A percentile compares a stretch with the other conserved stretches of the same genome.
These are phyloP conservation scores for Dictyostelium brefeldianum DNA, from an alignment of 78 protist genomes.

Conservation along the genomic window DNA sequence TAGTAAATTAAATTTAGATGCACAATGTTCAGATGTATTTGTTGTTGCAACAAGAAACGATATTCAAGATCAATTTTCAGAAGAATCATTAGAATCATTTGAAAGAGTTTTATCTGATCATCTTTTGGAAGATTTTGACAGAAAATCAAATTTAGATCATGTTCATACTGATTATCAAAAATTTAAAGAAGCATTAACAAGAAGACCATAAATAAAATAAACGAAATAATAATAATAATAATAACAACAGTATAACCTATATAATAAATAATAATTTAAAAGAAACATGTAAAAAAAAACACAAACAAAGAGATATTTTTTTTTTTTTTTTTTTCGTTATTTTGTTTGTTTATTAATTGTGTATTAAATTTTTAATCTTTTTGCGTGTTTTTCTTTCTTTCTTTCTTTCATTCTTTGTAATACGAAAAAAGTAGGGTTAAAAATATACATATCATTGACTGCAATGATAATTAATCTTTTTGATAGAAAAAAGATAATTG, in stretches of 20 bases:
- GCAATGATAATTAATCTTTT: too few species aligned
- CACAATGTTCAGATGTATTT: conserved; percentile 18
- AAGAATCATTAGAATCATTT: conserved; percentile 16
- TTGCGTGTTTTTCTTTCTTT: too few species aligned
- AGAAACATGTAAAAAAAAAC: neutral
- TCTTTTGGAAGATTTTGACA: conserved; percentile 17
- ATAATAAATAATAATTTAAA: neutral
- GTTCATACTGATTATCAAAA: conserved; percentile 21
- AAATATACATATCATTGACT: too few species aligned
- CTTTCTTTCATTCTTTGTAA: too few species aligned
- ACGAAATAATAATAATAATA: neutral
- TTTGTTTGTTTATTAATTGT: neutral
- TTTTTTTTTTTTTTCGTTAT: neutral
- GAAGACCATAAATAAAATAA: conserved; percentile 71
- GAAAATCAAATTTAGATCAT: neutral
- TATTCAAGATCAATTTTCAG: conserved; percentile 4
- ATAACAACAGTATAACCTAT: too few species aligned
- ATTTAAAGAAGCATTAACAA: conserved; percentile 53
- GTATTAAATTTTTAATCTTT: too few species aligned
- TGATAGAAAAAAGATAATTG: too few species aligned
- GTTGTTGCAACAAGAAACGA: neutral
- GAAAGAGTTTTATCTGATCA: neutral
- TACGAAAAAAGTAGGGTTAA: too few species aligned
- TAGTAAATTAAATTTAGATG: conserved; percentile 8
- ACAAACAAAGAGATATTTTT: neutral